Conservation (phyloP, 2,329 filamentous ascomycete genomes). For the Cytospora piceicola region DNA sequence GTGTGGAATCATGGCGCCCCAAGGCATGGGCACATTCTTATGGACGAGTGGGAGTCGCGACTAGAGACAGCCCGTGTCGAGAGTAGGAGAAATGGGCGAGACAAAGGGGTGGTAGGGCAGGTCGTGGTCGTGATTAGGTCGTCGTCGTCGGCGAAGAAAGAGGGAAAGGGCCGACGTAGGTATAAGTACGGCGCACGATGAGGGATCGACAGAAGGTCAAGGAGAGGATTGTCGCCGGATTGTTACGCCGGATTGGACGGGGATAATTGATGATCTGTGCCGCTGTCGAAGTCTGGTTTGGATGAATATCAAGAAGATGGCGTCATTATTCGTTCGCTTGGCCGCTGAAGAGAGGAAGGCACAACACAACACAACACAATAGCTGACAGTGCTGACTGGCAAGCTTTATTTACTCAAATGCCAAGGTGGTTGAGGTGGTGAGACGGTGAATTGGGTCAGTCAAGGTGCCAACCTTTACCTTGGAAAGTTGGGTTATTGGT, state of each 20-base stretch:
- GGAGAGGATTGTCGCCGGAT: slow-evolving; percentile 22
- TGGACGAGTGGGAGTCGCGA: background rate
- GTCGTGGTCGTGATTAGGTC: background rate
- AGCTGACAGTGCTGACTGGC: background rate
- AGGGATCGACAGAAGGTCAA: slow-evolving; percentile 23
- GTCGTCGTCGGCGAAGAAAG: background rate
- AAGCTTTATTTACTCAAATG: too few species aligned
- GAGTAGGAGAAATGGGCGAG: background rate
- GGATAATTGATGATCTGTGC: background rate
- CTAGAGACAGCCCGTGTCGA: background rate
- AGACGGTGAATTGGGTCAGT: background rate
- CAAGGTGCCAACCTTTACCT: background rate
- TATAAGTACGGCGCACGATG: background rate
- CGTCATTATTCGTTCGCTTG: background rate
- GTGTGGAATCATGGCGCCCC: slow-evolving; percentile 33
- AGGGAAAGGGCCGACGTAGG: background rate
- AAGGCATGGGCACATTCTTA: slow-evolving; percentile 30
- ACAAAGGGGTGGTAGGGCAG: background rate
- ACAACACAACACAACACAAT: too few species aligned
- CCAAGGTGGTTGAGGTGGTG: background rate
- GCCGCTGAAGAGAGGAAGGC: background rate
- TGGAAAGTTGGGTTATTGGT: background rate
- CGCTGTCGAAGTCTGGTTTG: background rate
- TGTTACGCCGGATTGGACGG: background rate
- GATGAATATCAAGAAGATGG: background rate